Percentiles rank a stretch among this genome's conserved stretches.
phyloP scores from a whole-genome alignment of 2,329 filamentous ascomycete species.

The Gaeumannomyces tritici region DNA sequence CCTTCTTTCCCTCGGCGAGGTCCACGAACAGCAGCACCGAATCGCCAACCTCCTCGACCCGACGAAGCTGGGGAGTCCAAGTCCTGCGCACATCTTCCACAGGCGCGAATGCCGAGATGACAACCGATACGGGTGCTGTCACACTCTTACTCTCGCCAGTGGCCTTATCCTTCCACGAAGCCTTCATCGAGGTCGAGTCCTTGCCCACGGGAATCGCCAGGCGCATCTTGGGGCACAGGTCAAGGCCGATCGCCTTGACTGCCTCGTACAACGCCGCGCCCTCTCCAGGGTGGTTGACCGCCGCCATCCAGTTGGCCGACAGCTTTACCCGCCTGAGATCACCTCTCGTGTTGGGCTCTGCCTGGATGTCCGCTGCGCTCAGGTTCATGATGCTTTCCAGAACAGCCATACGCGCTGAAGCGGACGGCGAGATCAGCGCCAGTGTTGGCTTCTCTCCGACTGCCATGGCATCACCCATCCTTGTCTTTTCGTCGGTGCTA shows the following conservation, averaged over 20 bases:
- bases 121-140: constrained; percentile 81
- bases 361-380: constrained; percentile 57
- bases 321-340: constrained; percentile 73
- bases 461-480: constrained; percentile 89
- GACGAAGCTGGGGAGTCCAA: constrained; percentile 84
- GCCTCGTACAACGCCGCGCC: constrained; percentile 89
- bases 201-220: constrained; percentile 95
- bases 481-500: constrained; percentile 52
- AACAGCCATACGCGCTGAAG: constrained; percentile 93
- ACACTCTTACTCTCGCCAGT: constrained; percentile 68
- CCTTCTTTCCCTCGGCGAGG: constrained; percentile 68
- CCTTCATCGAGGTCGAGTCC: constrained; percentile 98
- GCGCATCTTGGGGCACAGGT: constrained; percentile 81
- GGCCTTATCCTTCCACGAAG: constrained; percentile 70
- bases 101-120: constrained; percentile 83
- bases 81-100: constrained; percentile 76
- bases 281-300: constrained; percentile 87
- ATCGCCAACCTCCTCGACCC: constrained; percentile 80
- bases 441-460: constrained; percentile 90
- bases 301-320: constrained; percentile 98
- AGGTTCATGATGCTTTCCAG: constrained; percentile 90
- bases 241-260: constrained; percentile 85
- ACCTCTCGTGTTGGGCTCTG: constrained; percentile 31
- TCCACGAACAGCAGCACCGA: constrained; percentile 86
- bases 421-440: constrained; percentile 79